A percentile compares a stretch with the other conserved stretches of the same genome.
Conservation (phyloP, 1,284 basidiomycete species). For the Stygiomarasmius scandens region DNA sequence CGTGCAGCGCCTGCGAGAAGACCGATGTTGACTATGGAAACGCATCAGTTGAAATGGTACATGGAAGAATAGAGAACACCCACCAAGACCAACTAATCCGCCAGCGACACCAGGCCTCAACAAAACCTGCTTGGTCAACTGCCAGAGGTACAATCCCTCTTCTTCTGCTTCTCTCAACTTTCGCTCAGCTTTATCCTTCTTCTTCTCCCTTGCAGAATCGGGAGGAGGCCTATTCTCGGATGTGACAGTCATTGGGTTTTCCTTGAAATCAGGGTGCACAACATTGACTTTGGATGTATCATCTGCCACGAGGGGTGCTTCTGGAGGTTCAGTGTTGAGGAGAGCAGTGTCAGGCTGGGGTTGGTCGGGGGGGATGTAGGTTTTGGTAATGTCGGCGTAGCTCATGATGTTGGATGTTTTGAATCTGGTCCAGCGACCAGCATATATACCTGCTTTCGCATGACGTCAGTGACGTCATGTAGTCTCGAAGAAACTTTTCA, state of each 20-base stretch:
- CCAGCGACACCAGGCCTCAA: conserved; percentile 73
- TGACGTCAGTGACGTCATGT: no score
- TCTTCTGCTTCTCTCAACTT: conserved; percentile 53
- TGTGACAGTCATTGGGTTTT: conserved; percentile 46
- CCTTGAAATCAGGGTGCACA: conserved; percentile 51
- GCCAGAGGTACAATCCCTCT: conserved; percentile 57
- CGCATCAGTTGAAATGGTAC: conserved; percentile 1
- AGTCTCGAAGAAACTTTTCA: no score
- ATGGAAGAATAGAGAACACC: conserved; percentile 24
- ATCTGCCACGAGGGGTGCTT: conserved; percentile 45
- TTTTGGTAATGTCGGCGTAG: conserved; percentile 66
- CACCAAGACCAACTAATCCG: conserved; percentile 72
- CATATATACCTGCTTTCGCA: not conserved
- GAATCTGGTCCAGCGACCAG: not conserved
- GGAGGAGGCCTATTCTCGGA: conserved; percentile 26
- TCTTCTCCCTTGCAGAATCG: conserved; percentile 13
- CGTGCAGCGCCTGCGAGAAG: conserved; percentile 66
- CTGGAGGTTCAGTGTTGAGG: conserved; percentile 55
- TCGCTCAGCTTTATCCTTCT: conserved; percentile 26
- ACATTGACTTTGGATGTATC: conserved; percentile 58
- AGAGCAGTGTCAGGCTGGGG: conserved; percentile 65
- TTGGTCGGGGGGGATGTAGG: conserved; percentile 55
- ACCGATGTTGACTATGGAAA: conserved; percentile 67
- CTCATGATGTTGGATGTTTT: conserved; percentile 51
- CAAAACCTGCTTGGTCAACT: conserved; percentile 59